Percentiles rank a stretch among this genome's conserved stretches.
Evolutionary conservation across 2,329 filamentous ascomycete species (phyloP).

Genomic region (Stemphylium beticola): DNA sequence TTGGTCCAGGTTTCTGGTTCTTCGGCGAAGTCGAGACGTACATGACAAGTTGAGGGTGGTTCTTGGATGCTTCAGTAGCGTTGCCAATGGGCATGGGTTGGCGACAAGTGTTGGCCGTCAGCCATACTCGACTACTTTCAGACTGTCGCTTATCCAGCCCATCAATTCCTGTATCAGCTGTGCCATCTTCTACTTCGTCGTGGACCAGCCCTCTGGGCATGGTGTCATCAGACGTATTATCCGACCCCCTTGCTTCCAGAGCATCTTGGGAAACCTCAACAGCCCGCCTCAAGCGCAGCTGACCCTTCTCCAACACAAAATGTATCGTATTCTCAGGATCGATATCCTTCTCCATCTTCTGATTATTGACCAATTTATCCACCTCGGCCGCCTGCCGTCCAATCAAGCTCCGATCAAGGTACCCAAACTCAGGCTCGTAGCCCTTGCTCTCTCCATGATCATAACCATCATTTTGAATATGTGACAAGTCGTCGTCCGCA

Average conservation of each 20-base stretch:
- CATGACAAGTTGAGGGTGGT: slow-evolving; percentile 71
- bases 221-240: slow-evolving; percentile 16
- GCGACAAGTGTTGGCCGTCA: slow-evolving; percentile 85
- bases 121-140: slow-evolving; percentile 63
- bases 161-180: not conserved
- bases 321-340: slow-evolving; percentile 66
- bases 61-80: slow-evolving; percentile 48
- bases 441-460: slow-evolving; percentile 39
- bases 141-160: slow-evolving; percentile 33
- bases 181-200: not conserved
- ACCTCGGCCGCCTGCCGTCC: slow-evolving; percentile 62
- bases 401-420: slow-evolving; percentile 68
- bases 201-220: not conserved
- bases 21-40: slow-evolving; percentile 72
- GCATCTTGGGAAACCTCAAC: slow-evolving; percentile 33
- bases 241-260: slow-evolving; percentile 23
- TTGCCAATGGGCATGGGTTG: slow-evolving; percentile 69
- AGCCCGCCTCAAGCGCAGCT: slow-evolving; percentile 56
- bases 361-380: slow-evolving; percentile 68
- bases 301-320: slow-evolving; percentile 67
- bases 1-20: slow-evolving; percentile 71
- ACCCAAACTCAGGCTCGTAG: slow-evolving; percentile 68
- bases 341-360: slow-evolving; percentile 65
- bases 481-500: slow-evolving; percentile 53
- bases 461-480: slow-evolving; percentile 30